Conservation (phyloP, 2,329 filamentous ascomycete genomes). For the Zymoseptoria ardabiliae region DNA sequence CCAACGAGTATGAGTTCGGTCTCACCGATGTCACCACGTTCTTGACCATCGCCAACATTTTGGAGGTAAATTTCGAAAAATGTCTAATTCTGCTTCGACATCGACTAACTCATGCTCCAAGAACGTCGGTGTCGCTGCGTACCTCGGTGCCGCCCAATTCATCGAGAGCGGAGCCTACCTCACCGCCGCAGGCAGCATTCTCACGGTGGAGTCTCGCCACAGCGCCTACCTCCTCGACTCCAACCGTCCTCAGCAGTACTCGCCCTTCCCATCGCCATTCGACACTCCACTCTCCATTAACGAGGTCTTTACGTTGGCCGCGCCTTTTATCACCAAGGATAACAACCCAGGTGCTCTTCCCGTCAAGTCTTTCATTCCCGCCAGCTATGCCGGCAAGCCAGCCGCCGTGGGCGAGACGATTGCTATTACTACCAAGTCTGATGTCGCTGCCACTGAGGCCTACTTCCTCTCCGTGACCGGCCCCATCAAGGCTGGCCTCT, state of each 20-base stretch:
- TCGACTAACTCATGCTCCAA: constrained; percentile 10
- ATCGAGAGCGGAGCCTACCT: constrained; percentile 53
- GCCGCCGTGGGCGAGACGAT: constrained; percentile 13
- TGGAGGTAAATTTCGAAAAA: constrained; percentile 36
- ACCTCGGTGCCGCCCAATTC: constrained; percentile 54
- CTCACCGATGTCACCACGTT: constrained; percentile 36
- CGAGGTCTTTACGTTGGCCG: constrained; percentile 56
- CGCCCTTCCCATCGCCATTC: constrained; percentile 52
- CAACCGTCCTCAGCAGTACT: constrained; percentile 27
- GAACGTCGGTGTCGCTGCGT: constrained; percentile 50
- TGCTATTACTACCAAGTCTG: constrained; percentile 13
- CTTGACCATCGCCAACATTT: constrained; percentile 45
- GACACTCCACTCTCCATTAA: constrained; percentile 53
- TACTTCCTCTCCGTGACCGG: constrained; percentile 23
- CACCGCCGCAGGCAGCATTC: constrained; percentile 53
- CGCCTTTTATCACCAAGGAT: constrained; percentile 49
- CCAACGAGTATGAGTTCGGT: constrained; percentile 51
- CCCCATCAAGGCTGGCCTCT: constrained; percentile 16
- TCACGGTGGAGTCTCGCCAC: constrained; percentile 60
- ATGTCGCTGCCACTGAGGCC: constrained; percentile 15
- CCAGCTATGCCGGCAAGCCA: constrained; percentile 11
- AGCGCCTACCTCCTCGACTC: constrained; percentile 47
- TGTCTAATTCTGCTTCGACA: too few species aligned
- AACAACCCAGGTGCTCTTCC: constrained; percentile 40
- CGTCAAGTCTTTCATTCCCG: constrained; percentile 41